These are phyloP conservation scores for Talaromyces piceae DNA, from an alignment of 2,329 filamentous ascomycete genomes.

Conservation along the genomic window DNA sequence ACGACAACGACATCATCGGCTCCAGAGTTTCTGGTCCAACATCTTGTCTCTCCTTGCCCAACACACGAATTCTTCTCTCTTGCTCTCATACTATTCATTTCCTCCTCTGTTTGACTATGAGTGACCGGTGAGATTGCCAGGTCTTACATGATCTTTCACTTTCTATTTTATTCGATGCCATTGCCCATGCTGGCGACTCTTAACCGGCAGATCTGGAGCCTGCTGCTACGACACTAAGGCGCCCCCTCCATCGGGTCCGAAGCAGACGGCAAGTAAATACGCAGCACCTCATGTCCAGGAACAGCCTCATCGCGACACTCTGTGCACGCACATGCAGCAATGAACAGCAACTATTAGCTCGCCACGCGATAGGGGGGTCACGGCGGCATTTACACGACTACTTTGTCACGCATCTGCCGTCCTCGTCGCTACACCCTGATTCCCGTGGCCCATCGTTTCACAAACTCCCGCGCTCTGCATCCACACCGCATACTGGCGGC, in stretches of 20 bases:
- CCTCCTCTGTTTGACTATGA: background rate
- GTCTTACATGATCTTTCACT: background rate
- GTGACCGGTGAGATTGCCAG: background rate
- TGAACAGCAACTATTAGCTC: constrained; percentile 14
- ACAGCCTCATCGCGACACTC: constrained; percentile 31
- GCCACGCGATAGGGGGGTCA: constrained; percentile 8
- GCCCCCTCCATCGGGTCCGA: constrained; percentile 14
- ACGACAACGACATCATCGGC: background rate
- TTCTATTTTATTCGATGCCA: background rate
- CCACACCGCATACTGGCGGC: constrained; percentile 63
- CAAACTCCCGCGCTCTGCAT: constrained; percentile 78
- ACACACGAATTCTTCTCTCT: too few relatives aligned
- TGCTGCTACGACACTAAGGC: constrained; percentile 32
- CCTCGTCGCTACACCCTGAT: constrained; percentile 86
- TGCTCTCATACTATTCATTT: background rate
- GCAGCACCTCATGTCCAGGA: constrained; percentile 9
- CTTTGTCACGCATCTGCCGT: constrained; percentile 92
- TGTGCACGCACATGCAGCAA: constrained; percentile 22
- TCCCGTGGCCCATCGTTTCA: constrained; percentile 64
- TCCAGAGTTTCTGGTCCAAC: background rate
- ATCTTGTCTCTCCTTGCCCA: background rate
- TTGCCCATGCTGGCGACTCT: background rate
- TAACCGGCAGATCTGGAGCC: constrained; percentile 25
- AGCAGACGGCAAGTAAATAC: constrained; percentile 7
- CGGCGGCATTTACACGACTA: constrained; percentile 77